phyloP scores from a whole-genome alignment of 495 filamentous ascomycete genomes.

The Tuber microsphaerosporum region DNA sequence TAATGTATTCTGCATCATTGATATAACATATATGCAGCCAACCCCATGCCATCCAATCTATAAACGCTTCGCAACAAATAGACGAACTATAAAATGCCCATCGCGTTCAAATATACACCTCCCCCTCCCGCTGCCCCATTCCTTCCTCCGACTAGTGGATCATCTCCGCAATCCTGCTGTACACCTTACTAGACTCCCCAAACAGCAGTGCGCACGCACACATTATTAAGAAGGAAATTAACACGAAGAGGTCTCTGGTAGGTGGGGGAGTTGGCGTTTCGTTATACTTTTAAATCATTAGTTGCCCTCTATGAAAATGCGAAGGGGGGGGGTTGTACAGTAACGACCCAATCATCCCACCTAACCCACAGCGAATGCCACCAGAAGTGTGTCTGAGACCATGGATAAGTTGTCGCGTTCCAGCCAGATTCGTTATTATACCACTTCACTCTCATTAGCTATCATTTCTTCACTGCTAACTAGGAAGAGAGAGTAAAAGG shows the following conservation, averaged over 20 bases:
- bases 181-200: not conserved
- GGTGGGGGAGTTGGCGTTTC: not conserved
- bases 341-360: constrained; percentile 42
- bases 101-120: not conserved
- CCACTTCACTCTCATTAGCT: constrained; percentile 20
- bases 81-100: not conserved
- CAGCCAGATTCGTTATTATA: constrained; percentile 40
- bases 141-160: not conserved
- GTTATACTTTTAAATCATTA: not conserved
- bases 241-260: not conserved
- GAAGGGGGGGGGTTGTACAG: not conserved
- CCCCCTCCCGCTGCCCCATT: not conserved
- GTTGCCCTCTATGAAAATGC: not conserved
- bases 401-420: constrained; percentile 51
- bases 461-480: constrained; percentile 28
- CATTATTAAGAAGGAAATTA: not conserved
- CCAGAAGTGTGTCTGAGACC: constrained; percentile 43
- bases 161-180: not conserved
- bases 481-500: constrained; percentile 27
- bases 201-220: not conserved
- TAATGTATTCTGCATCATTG: not conserved
- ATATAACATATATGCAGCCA: not conserved
- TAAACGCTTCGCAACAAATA: not conserved
- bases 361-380: constrained; percentile 42
- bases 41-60: not conserved